These are phyloP conservation scores for Lepiota venenata DNA, from an alignment of 768 basidiomycete genomes.

Conservation along the genomic window DNA sequence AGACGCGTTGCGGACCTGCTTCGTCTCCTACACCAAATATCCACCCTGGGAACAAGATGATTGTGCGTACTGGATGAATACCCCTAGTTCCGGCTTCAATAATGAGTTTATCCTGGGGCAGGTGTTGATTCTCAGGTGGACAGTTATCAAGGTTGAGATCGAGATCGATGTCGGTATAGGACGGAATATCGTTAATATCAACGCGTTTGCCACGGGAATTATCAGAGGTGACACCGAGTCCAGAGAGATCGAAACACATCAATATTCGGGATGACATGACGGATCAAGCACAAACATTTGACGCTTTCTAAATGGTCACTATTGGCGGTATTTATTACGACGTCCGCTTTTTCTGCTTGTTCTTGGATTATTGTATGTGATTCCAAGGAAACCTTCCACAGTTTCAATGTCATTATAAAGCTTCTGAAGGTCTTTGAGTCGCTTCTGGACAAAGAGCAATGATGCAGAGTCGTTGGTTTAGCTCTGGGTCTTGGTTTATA, in stretches of 20 bases:
- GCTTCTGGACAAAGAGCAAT: neutral
- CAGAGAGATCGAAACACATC: conserved; percentile 34
- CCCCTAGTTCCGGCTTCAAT: conserved; percentile 35
- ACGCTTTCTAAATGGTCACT: conserved; percentile 7
- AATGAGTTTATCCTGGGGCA: conserved; percentile 27
- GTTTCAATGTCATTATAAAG: neutral
- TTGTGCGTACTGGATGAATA: conserved; percentile 39
- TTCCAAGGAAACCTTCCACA: conserved; percentile 1
- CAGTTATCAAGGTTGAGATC: conserved; percentile 17
- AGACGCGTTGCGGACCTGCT: too few species aligned
- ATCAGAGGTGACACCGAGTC: conserved; percentile 36
- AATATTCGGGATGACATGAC: neutral
- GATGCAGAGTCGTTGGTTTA: neutral
- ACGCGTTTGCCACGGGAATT: conserved; percentile 35
- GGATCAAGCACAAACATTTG: neutral
- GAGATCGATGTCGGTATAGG: conserved; percentile 36
- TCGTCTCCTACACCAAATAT: conserved; percentile 29
- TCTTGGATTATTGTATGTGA: conserved; percentile 5
- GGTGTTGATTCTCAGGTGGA: conserved; percentile 15
- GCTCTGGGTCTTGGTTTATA: conserved; percentile 3
- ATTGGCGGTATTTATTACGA: conserved; percentile 3
- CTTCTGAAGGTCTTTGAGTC: neutral
- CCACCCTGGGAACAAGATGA: conserved; percentile 38
- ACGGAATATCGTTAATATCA: conserved; percentile 22
- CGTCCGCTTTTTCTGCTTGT: conserved; percentile 1